Percentiles rank a stretch among this genome's conserved stretches.
These are phyloP conservation scores for Syzygium jambos DNA, from an alignment of 345 rosid species.

Conservation along the genomic window DNA sequence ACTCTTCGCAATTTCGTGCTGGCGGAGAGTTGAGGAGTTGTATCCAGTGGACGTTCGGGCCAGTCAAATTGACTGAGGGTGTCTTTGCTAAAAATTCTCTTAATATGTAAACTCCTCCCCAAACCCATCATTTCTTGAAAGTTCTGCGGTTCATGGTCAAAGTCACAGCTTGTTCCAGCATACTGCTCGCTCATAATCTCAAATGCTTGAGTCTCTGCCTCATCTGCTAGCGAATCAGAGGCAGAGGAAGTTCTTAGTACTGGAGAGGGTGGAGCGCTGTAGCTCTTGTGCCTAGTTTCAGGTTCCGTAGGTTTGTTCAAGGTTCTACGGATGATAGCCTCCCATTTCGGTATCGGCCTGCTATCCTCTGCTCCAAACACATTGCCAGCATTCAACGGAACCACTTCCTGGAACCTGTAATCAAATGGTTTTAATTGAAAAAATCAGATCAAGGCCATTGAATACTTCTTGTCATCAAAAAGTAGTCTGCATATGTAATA, in stretches of 20 bases:
- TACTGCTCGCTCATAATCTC: conserved; percentile 30
- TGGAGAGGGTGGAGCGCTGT: conserved; percentile 92
- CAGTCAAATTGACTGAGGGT: conserved; percentile 43
- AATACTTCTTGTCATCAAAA: background rate
- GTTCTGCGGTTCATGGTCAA: conserved; percentile 13
- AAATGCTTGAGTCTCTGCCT: conserved; percentile 29
- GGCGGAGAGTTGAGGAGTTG: conserved; percentile 53
- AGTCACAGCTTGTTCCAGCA: conserved; percentile 10
- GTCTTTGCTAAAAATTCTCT: conserved; percentile 38
- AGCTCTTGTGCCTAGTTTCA: conserved; percentile 52
- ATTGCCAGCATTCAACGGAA: conserved; percentile 92
- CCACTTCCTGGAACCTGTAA: conserved; percentile 92
- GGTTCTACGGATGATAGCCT: conserved; percentile 79
- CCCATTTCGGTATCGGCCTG: conserved; percentile 90
- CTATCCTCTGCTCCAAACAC: conserved; percentile 90
- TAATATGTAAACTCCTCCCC: conserved; percentile 24
- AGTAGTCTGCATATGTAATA: background rate
- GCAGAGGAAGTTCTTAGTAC: conserved; percentile 63
- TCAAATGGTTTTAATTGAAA: background rate
- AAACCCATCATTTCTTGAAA: conserved; percentile 11
- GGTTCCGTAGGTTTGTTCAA: conserved; percentile 54
- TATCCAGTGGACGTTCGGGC: conserved; percentile 83
- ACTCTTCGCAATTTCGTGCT: conserved; percentile 58
- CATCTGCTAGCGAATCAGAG: conserved; percentile 57
- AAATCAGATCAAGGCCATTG: background rate